Evolutionary conservation across 73 alveolate genomes (phyloP), one percentile per base, ranked within the genome.

Genomic region (Tetrahymena malaccensis): DNA sequence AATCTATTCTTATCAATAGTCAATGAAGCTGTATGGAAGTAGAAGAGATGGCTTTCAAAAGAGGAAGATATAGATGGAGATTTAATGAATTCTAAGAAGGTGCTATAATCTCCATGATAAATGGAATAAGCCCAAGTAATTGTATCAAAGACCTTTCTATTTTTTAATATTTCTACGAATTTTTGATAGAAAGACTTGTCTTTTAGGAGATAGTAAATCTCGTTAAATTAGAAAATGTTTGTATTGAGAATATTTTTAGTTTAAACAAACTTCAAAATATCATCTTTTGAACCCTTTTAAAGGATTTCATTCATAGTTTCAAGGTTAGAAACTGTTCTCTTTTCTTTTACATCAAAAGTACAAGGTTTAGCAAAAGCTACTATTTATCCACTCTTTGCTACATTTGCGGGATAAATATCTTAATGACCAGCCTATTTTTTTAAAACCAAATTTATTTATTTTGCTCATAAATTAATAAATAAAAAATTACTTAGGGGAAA

Each of bases 401-500:
- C 98, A 85, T 97, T 96, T 3, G 99, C 98, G 93, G 99, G 99
- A 96, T 97, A 97, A 93, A 97, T 70, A 12, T 70, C 89, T 70
- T 70, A 25, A 31, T 27, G 13, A 12, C 89, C 89, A 70, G 89
- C 89, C 89, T 70, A 27, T 27, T 27, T 70, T 70, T 27, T 27
- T 2, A 17, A n/a, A n/a, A 25, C 0, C 11, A 70, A 25, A 6
- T n/a, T 8, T 7, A 7, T 19, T n/a, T 19, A 70, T 56, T 56
- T 56, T 40, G n/a, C n/a, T n/a, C n/a, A 40, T 40, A 4, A 40
- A 40, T 40, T 6, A 56, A 99, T 25, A 94, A 93, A 94, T 84
- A 98, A 31, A 22, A 89, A 1, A 99, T 99, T 35, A 44, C 97
- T 34, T 95, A 58, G 15, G 99, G 99, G 99, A 99, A 99, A 95